A percentile compares a stretch with the other conserved stretches of the same genome.
Evolutionary conservation across 1,139 yeast genomes (phyloP).

Genomic region (Taphrina betulina): DNA sequence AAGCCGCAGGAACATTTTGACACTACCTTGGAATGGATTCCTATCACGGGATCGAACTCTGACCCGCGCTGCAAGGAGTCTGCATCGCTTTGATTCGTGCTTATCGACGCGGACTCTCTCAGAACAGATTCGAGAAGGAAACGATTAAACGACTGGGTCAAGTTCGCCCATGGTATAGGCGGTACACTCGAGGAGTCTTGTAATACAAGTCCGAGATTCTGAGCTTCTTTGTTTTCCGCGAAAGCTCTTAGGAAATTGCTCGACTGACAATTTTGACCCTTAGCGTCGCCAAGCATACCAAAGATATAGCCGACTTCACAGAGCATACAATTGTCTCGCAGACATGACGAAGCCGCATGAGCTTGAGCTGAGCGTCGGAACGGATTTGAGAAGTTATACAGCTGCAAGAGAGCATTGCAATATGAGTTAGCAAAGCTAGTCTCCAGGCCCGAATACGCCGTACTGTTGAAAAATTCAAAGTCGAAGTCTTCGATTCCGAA

Average conservation of each 20-base stretch:
- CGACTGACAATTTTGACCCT: constrained; percentile 68
- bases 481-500: constrained; percentile 96
- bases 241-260: constrained; percentile 61
- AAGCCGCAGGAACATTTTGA: constrained; percentile 37
- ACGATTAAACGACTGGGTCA: constrained; percentile 57
- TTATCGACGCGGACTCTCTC: constrained; percentile 45
- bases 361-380: constrained; percentile 64
- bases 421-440: constrained; percentile 80
- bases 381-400: constrained; percentile 75
- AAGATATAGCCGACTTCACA: constrained; percentile 84
- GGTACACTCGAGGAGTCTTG: constrained; percentile 50
- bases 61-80: constrained; percentile 46
- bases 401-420: constrained; percentile 73
- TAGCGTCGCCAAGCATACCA: constrained; percentile 85
- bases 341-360: constrained; percentile 59
- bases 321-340: constrained; percentile 50
- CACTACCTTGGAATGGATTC: constrained; percentile 47
- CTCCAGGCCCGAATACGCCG: constrained; percentile 81
- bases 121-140: constrained; percentile 57
- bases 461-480: constrained; percentile 75
- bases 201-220: constrained; percentile 49
- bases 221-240: constrained; percentile 46
- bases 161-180: constrained; percentile 35
- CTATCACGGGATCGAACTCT: constrained; percentile 15
- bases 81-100: constrained; percentile 7